Base-by-base conservation (phyloP, 2,329 filamentous ascomycete species). In the Neopestalotiopsis clavispora region DNA sequence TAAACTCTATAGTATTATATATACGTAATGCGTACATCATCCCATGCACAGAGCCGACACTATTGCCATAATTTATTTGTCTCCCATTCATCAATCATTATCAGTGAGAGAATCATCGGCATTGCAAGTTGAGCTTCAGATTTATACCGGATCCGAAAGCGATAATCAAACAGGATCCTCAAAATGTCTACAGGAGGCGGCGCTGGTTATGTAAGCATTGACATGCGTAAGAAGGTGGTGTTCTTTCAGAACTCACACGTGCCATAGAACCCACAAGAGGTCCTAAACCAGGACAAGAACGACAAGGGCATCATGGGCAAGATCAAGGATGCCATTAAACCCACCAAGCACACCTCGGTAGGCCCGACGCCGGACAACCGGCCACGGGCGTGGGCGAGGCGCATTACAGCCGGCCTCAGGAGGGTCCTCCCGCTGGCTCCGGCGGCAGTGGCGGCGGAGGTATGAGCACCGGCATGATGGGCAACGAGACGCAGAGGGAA, bases 321-420 rank as follows among this genome's bases (percentile, higher is more conserved):
- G 28, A 17, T 64, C 40, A 64, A 64, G 40, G 61, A 64, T 23
- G 61, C 40, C 34, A 20, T 64, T 5, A 64, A 64, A 40, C 61
- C 61, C 12, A 62, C 28, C 32, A 42, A 62, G 32, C 38, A 64
- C 20, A 45, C n/a, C 28, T 64, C 61, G 14, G 34, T 23, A 12
- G 59, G 59, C 3, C 59, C 59, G 4, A 62, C 59, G 12, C 59
- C 12, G 30, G 30, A 4, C 59, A 62, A 6, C 59, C 59, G 12
- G 30, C 59, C 23, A 64, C 38, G 34, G 61, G 38, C 42, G 59
- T 20, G 1, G 61, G 61, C 7, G 61, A 64, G 40, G 61, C 61
- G n/a, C 34, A 64, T 23, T 17, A 28, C 5, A 64, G 38, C 20
- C 14, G 61, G 12, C 61, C 61, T 5, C 61, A 64, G 40, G 61